These are phyloP conservation scores for Plasmodium fragile DNA, from an alignment of 169 alveolate genomes.

Conservation along the genomic window DNA sequence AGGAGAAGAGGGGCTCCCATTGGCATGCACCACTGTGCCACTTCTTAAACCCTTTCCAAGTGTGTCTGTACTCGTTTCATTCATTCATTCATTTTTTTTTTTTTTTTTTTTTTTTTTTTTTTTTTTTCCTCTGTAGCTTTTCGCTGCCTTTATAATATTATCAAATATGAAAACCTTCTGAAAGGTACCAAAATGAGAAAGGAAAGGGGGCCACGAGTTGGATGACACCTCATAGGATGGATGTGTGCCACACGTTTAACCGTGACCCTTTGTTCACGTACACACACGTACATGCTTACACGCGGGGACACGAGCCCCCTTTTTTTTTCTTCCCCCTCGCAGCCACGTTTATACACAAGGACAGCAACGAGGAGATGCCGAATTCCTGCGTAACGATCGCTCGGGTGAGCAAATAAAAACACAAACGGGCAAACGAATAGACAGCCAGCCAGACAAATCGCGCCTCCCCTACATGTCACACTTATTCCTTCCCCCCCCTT, in stretches of 20 bases:
- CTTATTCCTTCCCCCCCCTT: not conserved
- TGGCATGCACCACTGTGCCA: not conserved
- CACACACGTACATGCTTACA: not conserved
- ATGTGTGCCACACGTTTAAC: not conserved
- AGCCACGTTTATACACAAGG: slow-evolving; percentile 51
- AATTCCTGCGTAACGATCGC: slow-evolving; percentile 31
- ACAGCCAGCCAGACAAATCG: not conserved
- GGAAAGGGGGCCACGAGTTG: not conserved
- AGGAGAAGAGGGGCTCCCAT: not conserved
- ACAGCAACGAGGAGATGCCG: slow-evolving; percentile 12
- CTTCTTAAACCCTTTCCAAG: not conserved
- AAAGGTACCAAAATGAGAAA: slow-evolving; percentile 19
- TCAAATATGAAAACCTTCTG: slow-evolving; percentile 47
- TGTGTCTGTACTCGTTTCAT: not conserved
- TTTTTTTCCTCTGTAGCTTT: slow-evolving; percentile 21
- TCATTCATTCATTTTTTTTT: not conserved
- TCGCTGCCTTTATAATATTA: slow-evolving; percentile 26
- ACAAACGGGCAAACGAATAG: not conserved
- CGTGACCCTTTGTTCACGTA: not conserved
- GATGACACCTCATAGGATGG: not conserved
- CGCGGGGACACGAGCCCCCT: not conserved
- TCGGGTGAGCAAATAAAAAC: slow-evolving; percentile 13
- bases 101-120: not conserved
- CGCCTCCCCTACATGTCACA: not conserved
- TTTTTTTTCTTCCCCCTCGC: not conserved